These are phyloP conservation scores for Coix lacrymajobi DNA, from an alignment of 176 grass and related monocot genomes.

Conservation along the genomic window DNA sequence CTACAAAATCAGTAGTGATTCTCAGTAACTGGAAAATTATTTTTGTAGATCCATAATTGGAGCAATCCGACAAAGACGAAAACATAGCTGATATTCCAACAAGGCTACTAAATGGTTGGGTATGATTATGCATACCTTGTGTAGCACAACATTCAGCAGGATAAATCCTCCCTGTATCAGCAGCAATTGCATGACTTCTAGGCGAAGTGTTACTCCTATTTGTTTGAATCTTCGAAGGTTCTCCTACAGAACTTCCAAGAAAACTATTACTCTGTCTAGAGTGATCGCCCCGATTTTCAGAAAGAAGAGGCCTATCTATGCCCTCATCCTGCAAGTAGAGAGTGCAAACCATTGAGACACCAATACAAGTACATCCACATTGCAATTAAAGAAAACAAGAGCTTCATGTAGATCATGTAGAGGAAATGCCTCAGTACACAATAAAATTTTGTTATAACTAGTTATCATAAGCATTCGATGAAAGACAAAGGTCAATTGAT, in stretches of 20 bases:
- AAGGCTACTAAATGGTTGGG: neutral
- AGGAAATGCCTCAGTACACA: neutral
- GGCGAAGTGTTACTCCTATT: constrained; percentile 45
- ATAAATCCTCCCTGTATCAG: constrained; percentile 40
- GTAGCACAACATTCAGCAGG: constrained; percentile 28
- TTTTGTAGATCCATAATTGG: neutral
- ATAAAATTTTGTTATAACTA: neutral
- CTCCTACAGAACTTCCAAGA: constrained; percentile 39
- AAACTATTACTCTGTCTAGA: constrained; percentile 36
- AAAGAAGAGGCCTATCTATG: constrained; percentile 69
- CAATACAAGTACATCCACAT: neutral
- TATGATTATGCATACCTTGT: constrained; percentile 46
- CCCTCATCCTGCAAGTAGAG: constrained; percentile 57
- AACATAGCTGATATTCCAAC: neutral
- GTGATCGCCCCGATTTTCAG: constrained; percentile 32
- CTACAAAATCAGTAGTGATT: constrained; percentile 40
- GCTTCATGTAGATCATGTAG: neutral
- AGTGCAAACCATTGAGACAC: constrained; percentile 6
- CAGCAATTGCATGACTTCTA: constrained; percentile 42
- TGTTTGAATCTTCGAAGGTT: constrained; percentile 62
- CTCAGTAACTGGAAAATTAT: neutral
- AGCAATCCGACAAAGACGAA: neutral
- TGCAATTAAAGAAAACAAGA: neutral
- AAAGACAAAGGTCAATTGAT: neutral
- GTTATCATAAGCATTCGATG: neutral